Conservation (phyloP, 345 rosid genomes). For the Populus euphratica region DNA sequence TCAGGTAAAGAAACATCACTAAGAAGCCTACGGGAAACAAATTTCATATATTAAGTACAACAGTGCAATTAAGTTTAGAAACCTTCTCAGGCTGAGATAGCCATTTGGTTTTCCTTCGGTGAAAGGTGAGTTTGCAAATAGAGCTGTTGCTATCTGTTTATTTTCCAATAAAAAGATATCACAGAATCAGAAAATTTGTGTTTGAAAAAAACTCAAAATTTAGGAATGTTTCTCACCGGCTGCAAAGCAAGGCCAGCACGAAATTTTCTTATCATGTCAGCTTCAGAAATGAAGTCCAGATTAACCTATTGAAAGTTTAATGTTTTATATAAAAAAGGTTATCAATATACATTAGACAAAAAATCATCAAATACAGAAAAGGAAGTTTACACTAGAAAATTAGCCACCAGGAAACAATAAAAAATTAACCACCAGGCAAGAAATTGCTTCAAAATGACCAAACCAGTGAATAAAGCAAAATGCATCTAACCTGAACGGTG, state of each 20-base stretch:
- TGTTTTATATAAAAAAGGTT: background rate
- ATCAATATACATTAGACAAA: background rate
- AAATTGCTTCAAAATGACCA: constrained; percentile 4
- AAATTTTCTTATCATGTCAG: constrained; percentile 95
- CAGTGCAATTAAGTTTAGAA: constrained; percentile 4
- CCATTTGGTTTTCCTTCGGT: constrained; percentile 98
- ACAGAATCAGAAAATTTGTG: constrained; percentile 3
- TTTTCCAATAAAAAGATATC: constrained; percentile 33
- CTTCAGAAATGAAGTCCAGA: constrained; percentile 92
- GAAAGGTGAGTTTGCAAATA: constrained; percentile 98
- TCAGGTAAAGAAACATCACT: constrained; percentile 28
- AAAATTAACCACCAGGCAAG: constrained; percentile 2
- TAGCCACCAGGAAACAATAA: background rate
- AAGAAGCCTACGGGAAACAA: constrained; percentile 1
- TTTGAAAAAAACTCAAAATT: constrained; percentile 4
- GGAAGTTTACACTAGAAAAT: constrained; percentile 1
- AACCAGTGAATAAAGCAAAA: constrained; percentile 12
- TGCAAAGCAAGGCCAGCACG: constrained; percentile 96
- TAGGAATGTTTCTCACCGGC: constrained; percentile 59
- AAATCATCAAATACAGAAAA: background rate
- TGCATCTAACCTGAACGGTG: constrained; percentile 84
- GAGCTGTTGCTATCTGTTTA: constrained; percentile 93
- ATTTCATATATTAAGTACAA: constrained; percentile 1
- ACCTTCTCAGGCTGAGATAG: constrained; percentile 99
- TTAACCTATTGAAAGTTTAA: constrained; percentile 59